Percentiles rank a stretch among this genome's conserved stretches.
Conservation (phyloP, 2,329 filamentous ascomycete species). For the Neopestalotiopsis sp. region DNA sequence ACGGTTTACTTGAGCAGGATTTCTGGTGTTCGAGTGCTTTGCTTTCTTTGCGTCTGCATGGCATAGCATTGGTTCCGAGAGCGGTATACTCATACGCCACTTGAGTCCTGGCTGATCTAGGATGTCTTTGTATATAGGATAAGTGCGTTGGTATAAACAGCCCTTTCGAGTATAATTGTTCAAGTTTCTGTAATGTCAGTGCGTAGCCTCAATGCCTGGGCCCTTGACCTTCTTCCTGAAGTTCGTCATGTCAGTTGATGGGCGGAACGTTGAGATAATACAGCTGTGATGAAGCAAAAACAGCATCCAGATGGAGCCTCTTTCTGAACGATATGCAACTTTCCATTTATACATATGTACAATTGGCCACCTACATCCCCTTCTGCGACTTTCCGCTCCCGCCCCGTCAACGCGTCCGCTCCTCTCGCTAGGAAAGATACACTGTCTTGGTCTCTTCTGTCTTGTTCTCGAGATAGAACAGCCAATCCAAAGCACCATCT, state of each 20-base stretch:
- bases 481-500: not conserved
- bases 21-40: not conserved
- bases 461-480: not conserved
- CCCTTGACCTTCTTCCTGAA: not conserved
- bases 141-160: not conserved
- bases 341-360: slow-evolving; percentile 19
- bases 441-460: not conserved
- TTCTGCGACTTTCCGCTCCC: not conserved
- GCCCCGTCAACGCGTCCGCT: not conserved
- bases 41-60: not conserved
- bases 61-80: not conserved
- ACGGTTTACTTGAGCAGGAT: not conserved
- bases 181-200: not conserved
- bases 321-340: slow-evolving; percentile 12
- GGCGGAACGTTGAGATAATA: slow-evolving; percentile 20
- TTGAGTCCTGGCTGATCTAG: not conserved
- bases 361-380: slow-evolving; percentile 1
- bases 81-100: not conserved
- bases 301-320: not conserved
- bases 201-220: not conserved
- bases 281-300: not conserved
- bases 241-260: not conserved
- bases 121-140: not conserved
- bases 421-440: not conserved
- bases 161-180: too few species aligned